phyloP scores from a whole-genome alignment of 495 filamentous ascomycete genomes.

The Penicillium cosmopolitanum region DNA sequence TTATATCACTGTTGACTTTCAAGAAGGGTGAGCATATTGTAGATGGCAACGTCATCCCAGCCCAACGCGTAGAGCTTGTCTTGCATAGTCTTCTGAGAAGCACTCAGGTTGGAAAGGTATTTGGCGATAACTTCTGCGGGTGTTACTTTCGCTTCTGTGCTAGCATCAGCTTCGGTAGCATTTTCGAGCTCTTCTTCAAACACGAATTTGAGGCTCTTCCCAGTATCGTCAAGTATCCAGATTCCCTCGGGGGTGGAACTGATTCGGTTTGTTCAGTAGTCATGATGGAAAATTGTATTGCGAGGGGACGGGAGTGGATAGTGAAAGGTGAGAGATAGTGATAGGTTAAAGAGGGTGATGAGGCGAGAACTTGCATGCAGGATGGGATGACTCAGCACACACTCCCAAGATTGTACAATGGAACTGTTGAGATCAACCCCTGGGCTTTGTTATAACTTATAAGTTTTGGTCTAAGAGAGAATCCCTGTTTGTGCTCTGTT shows the following conservation, averaged over 20 bases:
- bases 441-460: not conserved
- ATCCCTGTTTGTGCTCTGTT: not conserved
- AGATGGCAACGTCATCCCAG: not conserved
- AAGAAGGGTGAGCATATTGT: not conserved
- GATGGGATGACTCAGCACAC: not conserved
- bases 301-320: not conserved
- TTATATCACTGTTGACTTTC: not conserved
- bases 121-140: not conserved
- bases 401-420: not conserved
- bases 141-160: not conserved
- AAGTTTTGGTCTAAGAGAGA: not conserved
- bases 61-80: not conserved
- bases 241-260: slow-evolving; percentile 1
- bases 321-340: not conserved
- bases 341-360: not conserved
- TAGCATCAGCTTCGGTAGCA: not conserved
- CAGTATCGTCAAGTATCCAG: not conserved
- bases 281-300: not conserved
- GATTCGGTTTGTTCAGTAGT: not conserved
- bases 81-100: not conserved
- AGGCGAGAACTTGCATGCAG: not conserved
- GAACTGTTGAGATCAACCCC: not conserved
- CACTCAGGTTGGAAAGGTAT: not conserved
- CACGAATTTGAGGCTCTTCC: not conserved
- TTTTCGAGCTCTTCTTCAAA: not conserved